Evolutionary conservation across 768 basidiomycete species (phyloP), one percentile per base, ranked within the genome.

Genomic region (Russula sp.): DNA sequence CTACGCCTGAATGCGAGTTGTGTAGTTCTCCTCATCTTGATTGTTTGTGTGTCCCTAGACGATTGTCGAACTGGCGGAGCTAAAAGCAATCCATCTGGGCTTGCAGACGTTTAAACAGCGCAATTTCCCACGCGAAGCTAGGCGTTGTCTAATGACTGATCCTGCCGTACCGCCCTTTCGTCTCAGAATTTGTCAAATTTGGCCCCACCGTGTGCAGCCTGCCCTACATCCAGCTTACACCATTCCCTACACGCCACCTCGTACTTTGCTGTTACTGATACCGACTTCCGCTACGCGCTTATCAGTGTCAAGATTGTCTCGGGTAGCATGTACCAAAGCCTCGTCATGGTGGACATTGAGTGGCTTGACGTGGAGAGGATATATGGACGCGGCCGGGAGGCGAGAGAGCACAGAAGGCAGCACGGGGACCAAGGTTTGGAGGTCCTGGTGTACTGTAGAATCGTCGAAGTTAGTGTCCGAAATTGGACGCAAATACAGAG

Each of bases 1-100:
- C 71, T 94, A 49, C 81, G 90, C 56, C 76, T 86, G 31, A 76
- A 78, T 39, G 92, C 94, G 66, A 67, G 87, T 73, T 14, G 54
- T 20, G 22, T 39, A 40, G 18, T 48, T 4, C 58, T 49, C 35
- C 44, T 20, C 20, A 9, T 34, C 35, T 34, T 59, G 14, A 48
- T 16, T 3, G 18, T 40, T 35, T 32, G 35, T 2, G 32, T 7
- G 6, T 20, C 13, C 13, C 20, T 66, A 95, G 94, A 91, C 91
- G 6, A 91, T 94, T 64, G 79, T 83, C 47, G 90, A 93, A 59
- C 79, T 88, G 14, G 83, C 87, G 11, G 91, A 94, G 72, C 88
- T 89, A 72, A 94, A 92, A 70, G 89, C 88, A n/a, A 83, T 78
- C 64, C 88, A 91, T 69, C 82, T 95, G 10, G 94, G 94, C n/a